A percentile compares a stretch with the other conserved stretches of the same genome.
These are phyloP conservation scores for Sclerotinia nivalis DNA, from an alignment of 2,329 filamentous ascomycete species.

Conservation along the genomic window DNA sequence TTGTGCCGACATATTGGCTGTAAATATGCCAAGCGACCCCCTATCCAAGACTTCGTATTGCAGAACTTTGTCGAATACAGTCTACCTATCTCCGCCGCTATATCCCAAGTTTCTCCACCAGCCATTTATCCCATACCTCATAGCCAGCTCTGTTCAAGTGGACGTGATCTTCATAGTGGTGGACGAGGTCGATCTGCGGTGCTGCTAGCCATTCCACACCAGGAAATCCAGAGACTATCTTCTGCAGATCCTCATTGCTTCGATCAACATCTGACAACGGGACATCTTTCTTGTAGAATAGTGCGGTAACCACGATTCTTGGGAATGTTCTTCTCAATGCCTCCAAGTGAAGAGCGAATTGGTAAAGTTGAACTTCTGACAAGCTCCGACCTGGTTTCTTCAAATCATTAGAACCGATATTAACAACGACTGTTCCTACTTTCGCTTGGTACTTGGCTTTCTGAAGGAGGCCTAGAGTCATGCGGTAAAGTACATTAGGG, in stretches of 20 bases:
- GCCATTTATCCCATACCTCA: slow-evolving; percentile 26
- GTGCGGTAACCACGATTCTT: slow-evolving; percentile 21
- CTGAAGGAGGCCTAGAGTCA: slow-evolving; percentile 18
- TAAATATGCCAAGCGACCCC: not conserved
- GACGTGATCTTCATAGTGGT: slow-evolving; percentile 27
- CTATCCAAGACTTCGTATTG: not conserved
- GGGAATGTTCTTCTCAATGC: slow-evolving; percentile 18
- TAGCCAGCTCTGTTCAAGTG: slow-evolving; percentile 29
- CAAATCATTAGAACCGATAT: slow-evolving; percentile 26
- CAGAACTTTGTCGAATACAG: not conserved
- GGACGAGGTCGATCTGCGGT: slow-evolving; percentile 11
- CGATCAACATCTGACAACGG: slow-evolving; percentile 17
- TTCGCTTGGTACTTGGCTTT: not conserved
- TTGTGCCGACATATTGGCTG: not conserved
- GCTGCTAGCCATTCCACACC: slow-evolving; percentile 23
- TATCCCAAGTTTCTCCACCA: slow-evolving; percentile 20
- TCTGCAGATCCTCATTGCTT: slow-evolving; percentile 20
- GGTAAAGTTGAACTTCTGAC: slow-evolving; percentile 2
- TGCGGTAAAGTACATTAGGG: slow-evolving; percentile 24
- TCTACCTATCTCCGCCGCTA: not conserved
- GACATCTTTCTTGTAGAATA: slow-evolving; percentile 26
- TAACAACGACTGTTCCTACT: slow-evolving; percentile 24
- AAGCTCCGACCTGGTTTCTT: slow-evolving; percentile 22
- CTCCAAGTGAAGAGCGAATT: slow-evolving; percentile 20
- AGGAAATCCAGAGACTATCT: slow-evolving; percentile 11